A percentile compares a stretch with the other conserved stretches of the same genome.
These are phyloP conservation scores for Trichopus zeylanicus DNA, from an alignment of 116 monocot genomes.

Conservation along the genomic window DNA sequence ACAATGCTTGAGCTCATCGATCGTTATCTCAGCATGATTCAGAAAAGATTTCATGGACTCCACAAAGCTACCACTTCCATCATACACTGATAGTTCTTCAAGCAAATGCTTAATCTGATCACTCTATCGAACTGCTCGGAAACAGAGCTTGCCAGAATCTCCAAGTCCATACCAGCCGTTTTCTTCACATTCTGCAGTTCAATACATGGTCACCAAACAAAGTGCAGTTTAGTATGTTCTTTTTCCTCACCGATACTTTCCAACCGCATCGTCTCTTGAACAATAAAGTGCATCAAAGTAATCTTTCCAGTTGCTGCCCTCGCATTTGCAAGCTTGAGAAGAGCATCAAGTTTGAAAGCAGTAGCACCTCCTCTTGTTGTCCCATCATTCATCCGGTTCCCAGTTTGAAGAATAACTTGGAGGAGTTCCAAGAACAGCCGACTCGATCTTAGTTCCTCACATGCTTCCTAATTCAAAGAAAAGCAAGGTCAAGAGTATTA, in stretches of 20 bases:
- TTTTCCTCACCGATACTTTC: conserved; percentile 28
- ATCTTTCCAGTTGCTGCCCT: conserved; percentile 86
- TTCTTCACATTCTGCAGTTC: conserved; percentile 82
- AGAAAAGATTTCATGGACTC: conserved; percentile 38
- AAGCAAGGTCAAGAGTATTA: neutral
- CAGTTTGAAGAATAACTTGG: conserved; percentile 72
- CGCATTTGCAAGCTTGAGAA: conserved; percentile 74
- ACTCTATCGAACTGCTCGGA: conserved; percentile 40
- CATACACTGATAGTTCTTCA: conserved; percentile 8
- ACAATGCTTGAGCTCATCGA: conserved; percentile 30
- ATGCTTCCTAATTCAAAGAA: conserved; percentile 51
- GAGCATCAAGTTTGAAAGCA: conserved; percentile 88
- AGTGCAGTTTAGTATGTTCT: conserved; percentile 27
- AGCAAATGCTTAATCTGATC: conserved; percentile 41
- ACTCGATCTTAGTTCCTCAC: conserved; percentile 70
- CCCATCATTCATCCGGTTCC: conserved; percentile 90
- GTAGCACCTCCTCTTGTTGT: conserved; percentile 68
- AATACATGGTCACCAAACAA: conserved; percentile 42
- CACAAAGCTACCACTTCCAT: conserved; percentile 23
- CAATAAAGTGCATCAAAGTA: conserved; percentile 78
- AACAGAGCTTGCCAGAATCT: conserved; percentile 42
- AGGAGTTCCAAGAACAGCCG: conserved; percentile 66
- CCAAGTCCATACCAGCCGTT: conserved; percentile 67
- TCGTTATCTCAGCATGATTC: conserved; percentile 22
- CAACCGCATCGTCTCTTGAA: conserved; percentile 61